phyloP scores from a whole-genome alignment of 768 basidiomycete species.

The Phylloporus arenicola region DNA sequence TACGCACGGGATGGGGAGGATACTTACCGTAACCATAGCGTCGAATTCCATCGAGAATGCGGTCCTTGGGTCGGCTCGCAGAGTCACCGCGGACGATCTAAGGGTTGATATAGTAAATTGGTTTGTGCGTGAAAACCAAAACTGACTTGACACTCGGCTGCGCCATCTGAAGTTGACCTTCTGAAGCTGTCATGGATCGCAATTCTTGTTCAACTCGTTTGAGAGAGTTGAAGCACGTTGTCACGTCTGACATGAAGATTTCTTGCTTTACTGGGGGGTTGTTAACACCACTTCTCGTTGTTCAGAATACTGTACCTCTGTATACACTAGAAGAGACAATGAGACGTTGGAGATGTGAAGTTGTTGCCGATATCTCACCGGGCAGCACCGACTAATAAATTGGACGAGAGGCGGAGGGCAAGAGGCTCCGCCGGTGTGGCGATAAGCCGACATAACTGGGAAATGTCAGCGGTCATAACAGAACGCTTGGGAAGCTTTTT shows the following conservation, averaged over 20 bases:
- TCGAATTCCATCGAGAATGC: slow-evolving; percentile 57
- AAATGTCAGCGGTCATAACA: slow-evolving; percentile 79
- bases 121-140: not conserved
- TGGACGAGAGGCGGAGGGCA: slow-evolving; percentile 81
- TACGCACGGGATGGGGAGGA: not conserved
- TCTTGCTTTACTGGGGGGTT: slow-evolving; percentile 68
- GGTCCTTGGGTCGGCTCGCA: slow-evolving; percentile 46
- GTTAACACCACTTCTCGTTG: not conserved
- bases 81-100: slow-evolving; percentile 48
- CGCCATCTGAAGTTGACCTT: slow-evolving; percentile 62
- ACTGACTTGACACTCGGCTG: slow-evolving; percentile 61
- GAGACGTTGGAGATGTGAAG: not conserved
- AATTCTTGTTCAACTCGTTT: slow-evolving; percentile 75
- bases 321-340: slow-evolving; percentile 36
- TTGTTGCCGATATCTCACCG: slow-evolving; percentile 45
- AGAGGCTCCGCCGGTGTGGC: slow-evolving; percentile 80
- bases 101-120: not conserved
- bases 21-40: slow-evolving; percentile 54
- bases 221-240: slow-evolving; percentile 66
- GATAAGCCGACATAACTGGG: slow-evolving; percentile 75
- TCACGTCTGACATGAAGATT: slow-evolving; percentile 75
- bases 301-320: slow-evolving; percentile 33
- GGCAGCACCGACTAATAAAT: slow-evolving; percentile 84
- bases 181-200: slow-evolving; percentile 39
- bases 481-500: slow-evolving; percentile 79